phyloP scores from a whole-genome alignment of 345 rosid species.

The Eutrema yunnanense region DNA sequence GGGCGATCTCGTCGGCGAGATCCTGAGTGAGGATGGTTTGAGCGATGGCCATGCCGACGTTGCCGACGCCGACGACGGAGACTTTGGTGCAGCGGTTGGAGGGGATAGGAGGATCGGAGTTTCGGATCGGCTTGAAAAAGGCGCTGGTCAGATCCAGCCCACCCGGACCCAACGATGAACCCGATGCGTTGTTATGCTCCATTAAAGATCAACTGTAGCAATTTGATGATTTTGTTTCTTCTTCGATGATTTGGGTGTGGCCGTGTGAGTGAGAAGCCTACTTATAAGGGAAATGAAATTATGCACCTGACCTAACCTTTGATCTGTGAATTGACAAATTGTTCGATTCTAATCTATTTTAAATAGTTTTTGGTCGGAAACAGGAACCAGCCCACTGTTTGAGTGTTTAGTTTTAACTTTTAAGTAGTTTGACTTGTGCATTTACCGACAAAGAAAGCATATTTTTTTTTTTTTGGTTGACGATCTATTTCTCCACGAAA shows the following conservation, averaged over 20 bases:
- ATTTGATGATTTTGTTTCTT: neutral
- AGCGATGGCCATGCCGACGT: constrained; percentile 97
- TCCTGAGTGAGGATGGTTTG: constrained; percentile 93
- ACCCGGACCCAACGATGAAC: constrained; percentile 52
- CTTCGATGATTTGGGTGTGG: neutral
- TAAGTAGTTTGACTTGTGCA: neutral
- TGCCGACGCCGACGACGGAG: constrained; percentile 82
- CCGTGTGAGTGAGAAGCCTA: neutral
- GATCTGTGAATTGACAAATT: neutral
- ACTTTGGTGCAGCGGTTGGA: constrained; percentile 59
- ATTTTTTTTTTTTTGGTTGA: no score
- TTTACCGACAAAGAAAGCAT: neutral
- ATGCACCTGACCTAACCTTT: neutral
- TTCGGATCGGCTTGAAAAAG: constrained; percentile 66
- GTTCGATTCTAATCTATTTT: neutral
- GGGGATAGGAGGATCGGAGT: constrained; percentile 48
- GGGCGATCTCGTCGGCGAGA: constrained; percentile 65
- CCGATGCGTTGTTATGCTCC: constrained; percentile 48
- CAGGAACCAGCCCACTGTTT: constrained; percentile 1
- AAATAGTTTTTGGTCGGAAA: neutral
- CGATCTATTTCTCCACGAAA: no score
- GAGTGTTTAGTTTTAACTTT: neutral
- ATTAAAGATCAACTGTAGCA: constrained; percentile 19
- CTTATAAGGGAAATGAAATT: neutral
- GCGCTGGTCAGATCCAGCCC: constrained; percentile 57